phyloP scores from a whole-genome alignment of 2,329 filamentous ascomycete genomes.

The Colletotrichum cordylinicola region DNA sequence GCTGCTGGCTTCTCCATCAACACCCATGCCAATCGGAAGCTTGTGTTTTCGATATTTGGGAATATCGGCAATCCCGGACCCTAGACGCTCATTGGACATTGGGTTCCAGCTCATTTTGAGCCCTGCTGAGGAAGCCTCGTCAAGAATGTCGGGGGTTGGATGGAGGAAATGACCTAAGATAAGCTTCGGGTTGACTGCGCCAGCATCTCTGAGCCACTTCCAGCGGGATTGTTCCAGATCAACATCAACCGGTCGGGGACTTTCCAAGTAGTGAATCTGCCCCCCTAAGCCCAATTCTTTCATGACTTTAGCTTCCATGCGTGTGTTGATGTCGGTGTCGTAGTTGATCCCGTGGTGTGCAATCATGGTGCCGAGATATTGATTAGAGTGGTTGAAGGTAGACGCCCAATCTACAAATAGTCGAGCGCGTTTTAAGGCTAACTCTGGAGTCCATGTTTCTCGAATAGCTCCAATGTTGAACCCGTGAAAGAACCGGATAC shows the following conservation, averaged over 20 bases:
- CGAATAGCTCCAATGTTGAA: background rate
- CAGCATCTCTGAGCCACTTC: background rate
- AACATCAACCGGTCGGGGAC: background rate
- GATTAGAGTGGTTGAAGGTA: background rate
- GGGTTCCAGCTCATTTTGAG: background rate
- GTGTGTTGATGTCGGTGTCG: background rate
- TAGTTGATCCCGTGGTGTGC: background rate
- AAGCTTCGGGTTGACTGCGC: background rate
- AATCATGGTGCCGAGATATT: background rate
- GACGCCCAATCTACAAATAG: background rate
- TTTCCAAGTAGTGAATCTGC: background rate
- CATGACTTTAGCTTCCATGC: background rate
- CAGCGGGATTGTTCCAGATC: background rate
- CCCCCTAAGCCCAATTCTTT: background rate
- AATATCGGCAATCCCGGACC: background rate
- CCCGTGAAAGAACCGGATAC: background rate
- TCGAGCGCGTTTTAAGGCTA: background rate
- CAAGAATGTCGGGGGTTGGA: background rate
- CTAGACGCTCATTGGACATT: background rate
- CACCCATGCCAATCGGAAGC: background rate
- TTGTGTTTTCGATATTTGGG: background rate
- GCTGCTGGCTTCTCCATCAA: background rate
- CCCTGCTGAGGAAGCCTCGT: background rate
- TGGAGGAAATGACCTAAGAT: background rate
- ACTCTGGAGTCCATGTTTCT: background rate